These are phyloP conservation scores for Halophytophthora polymorphica DNA, from an alignment of 352 stramenopile species.

Conservation along the genomic window DNA sequence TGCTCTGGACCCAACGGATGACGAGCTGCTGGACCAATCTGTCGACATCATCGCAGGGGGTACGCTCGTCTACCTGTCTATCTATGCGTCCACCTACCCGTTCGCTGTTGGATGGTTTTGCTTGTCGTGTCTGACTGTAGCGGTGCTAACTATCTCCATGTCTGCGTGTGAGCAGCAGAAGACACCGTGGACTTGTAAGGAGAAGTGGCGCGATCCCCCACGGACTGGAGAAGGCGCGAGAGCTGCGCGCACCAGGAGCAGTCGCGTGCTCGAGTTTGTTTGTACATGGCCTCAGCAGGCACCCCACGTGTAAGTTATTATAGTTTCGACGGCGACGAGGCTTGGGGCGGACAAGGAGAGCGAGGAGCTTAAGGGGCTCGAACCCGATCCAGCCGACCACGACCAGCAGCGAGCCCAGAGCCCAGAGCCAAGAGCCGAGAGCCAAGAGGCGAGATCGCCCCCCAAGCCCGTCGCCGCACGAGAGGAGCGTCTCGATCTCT, in stretches of 20 bases:
- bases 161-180: constrained; percentile 17
- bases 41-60: constrained; percentile 47
- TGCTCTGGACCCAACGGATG: constrained; percentile 55
- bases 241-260: constrained; percentile 15
- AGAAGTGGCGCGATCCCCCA: neutral
- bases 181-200: constrained; percentile 45
- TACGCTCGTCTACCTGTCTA: constrained; percentile 10
- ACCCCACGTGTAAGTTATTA: constrained; percentile 44
- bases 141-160: neutral
- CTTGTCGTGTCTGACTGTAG: neutral
- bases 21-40: constrained; percentile 47
- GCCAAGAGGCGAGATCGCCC: no score
- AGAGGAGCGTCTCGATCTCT: no score
- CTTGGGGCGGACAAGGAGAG: constrained; percentile 15
- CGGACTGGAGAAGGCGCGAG: constrained; percentile 11
- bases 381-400: constrained; percentile 5
- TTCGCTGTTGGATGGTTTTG: neutral
- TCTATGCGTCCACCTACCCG: constrained; percentile 6
- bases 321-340: constrained; percentile 6
- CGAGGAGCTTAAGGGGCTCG: constrained; percentile 3
- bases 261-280: constrained; percentile 31
- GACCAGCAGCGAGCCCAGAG: no score
- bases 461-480: no score
- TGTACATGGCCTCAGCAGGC: constrained; percentile 26
- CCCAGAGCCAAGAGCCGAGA: no score